These are phyloP conservation scores for Yamadazyma insecticola DNA, from an alignment of 805 yeast genomes.

Conservation along the genomic window DNA sequence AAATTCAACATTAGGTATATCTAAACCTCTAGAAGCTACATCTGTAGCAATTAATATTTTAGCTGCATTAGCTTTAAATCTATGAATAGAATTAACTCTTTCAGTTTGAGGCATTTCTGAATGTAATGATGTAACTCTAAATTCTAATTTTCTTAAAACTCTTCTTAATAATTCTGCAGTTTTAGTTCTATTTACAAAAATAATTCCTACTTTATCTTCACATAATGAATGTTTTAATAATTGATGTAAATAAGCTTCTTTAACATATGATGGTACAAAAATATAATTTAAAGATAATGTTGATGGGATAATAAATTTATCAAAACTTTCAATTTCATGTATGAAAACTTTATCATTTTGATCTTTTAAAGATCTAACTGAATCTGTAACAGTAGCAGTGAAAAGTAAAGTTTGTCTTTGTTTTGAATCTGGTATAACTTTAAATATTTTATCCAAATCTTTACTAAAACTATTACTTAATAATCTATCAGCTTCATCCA, in stretches of 20 bases:
- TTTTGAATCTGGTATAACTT: constrained; percentile 63
- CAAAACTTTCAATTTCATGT: constrained; percentile 71
- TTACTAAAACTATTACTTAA: constrained; percentile 78
- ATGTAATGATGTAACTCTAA: constrained; percentile 85
- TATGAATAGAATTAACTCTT: constrained; percentile 83
- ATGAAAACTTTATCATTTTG: constrained; percentile 57
- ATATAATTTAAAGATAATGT: constrained; percentile 63
- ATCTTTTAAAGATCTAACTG: constrained; percentile 76
- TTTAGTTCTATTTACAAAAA: constrained; percentile 85
- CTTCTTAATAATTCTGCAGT: constrained; percentile 87
- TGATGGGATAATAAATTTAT: constrained; percentile 75
- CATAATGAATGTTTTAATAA: constrained; percentile 60
- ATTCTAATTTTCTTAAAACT: constrained; percentile 64
- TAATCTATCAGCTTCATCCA: constrained; percentile 95
- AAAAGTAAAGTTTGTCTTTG: constrained; percentile 84
- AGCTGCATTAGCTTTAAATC: constrained; percentile 94
- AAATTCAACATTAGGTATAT: constrained; percentile 87
- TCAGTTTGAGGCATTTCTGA: constrained; percentile 93
- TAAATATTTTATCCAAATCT: constrained; percentile 70
- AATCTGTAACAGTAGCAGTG: constrained; percentile 94
- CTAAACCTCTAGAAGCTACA: constrained; percentile 96
- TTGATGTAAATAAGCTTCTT: constrained; percentile 80
- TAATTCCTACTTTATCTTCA: constrained; percentile 65
- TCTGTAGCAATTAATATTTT: constrained; percentile 91
- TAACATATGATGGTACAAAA: constrained; percentile 80